Base-by-base conservation (phyloP, 2,329 filamentous ascomycete species). In the Emericellopsis cladophorae region DNA sequence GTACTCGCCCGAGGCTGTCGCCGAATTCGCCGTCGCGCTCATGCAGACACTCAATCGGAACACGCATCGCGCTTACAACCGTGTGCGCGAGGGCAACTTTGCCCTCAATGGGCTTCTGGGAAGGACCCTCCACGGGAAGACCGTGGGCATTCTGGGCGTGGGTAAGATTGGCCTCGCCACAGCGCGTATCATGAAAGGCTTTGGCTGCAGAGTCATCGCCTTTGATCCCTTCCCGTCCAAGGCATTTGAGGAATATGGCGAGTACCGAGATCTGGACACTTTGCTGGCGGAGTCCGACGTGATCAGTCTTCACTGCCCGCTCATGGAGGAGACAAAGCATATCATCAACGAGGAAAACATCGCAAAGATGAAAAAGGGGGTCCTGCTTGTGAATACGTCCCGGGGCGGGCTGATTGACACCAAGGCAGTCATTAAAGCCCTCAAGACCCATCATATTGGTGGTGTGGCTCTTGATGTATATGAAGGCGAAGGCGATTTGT, bases 51-150 rank as follows among this genome's bases (percentile, higher is more conserved):
- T 83, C 35, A 80, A 82, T 54, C 74, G 79, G 35, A 74, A 78
- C 52, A 81, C 75, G 12, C 79, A 83, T 54, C 72, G 76, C 18
- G 76, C 79, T 4, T 82, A 79, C 58, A 80, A 78, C 54, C 74
- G 79, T 22, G 78, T 81, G 16, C 73, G 78, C 35, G 77, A 83
- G 55, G 77, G 74, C 39, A 83, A 84, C 55, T 84, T 83, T 53
- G 70, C 68, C 36, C 70, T 84, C 26, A 70, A 79, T 45, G 79
- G 79, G 2, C 58, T 79, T n/a, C 61, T 78, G 14, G 79, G 79
- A 3, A 64, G 59, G 36, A 83, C 76, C 1, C 61, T 84, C 14
- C 54, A 69, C 49, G 75, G 76, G 37, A 79, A 79, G 61, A 82
- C 77, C 1, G 76, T 83, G 4, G 80, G 80, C 7, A 60, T 84